Evolutionary conservation across 805 yeast species (phyloP), one percentile per base, ranked within the genome.

Genomic region (Ogataea saltuana): DNA sequence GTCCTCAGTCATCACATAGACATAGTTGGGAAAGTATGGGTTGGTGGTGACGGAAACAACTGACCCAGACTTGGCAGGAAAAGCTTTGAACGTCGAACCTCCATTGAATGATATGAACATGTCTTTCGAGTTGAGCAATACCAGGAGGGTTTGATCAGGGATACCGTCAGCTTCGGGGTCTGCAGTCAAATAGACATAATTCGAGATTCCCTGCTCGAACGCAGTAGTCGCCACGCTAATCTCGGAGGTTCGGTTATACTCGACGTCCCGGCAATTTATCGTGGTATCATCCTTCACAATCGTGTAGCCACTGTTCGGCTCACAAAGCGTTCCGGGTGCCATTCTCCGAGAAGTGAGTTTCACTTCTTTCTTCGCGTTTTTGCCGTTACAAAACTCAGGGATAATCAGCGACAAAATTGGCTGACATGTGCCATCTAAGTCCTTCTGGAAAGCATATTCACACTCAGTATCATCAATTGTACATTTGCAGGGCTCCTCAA

Each of bases 81-180:
- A 45, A 37, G 57, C 59, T 19, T 61, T 62, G 65, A 85, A 78
- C 1, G 59, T 55, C 3, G 63, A 55, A 11, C 91, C 91, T 30
- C 85, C 85, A 59, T 88, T 81, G 53, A 76, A 83, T 0, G 97
- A 85, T 6, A 87, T 74, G 53, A 69, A 83, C 2, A 81, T 74
- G 4, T 68, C 67, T 34, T 75, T 70, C 10, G 71, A 67, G 19
- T 65, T 59, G 0, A 91, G 83, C 37, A 78, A 66, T 6, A 86
- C 64, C 12, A 91, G 58, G 6, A 91, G 60, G 0, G 89, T 77
- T 56, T 85, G 90, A 49, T 81, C 86, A 19, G 70, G 71, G 38
- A 65, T 45, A 2, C 70, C 66, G 17, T 48, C 38, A 2, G 36
- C 25, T 3, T 62, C 64, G 18, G 67, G 59, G 39, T 77, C 73